Conservation (phyloP, 164 flowering plant species). For the Magnolia officinalis region DNA sequence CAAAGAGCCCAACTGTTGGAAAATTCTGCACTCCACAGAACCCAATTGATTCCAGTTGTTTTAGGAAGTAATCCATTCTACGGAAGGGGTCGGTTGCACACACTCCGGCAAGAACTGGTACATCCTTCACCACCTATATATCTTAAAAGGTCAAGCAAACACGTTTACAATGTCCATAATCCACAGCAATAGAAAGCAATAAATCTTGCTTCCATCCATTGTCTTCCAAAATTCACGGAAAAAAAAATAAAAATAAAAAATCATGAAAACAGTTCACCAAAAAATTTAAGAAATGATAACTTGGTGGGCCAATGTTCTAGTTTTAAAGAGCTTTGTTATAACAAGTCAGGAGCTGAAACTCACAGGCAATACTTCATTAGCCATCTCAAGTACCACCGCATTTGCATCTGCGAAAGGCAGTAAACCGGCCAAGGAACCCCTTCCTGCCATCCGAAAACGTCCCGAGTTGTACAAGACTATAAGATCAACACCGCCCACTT, state of each 20-base stretch:
- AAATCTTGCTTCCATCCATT: background rate
- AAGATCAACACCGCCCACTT: constrained; percentile 92
- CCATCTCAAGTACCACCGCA: constrained; percentile 96
- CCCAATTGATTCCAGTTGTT: constrained; percentile 76
- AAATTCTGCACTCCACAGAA: constrained; percentile 93
- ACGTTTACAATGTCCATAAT: background rate
- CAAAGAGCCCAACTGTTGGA: constrained; percentile 94
- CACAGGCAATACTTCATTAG: constrained; percentile 94
- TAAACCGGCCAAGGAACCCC: constrained; percentile 94
- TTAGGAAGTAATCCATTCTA: constrained; percentile 76
- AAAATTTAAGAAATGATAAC: no score
- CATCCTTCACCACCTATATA: constrained; percentile 71
- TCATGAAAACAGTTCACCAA: background rate
- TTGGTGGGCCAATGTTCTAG: no score
- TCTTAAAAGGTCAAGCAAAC: constrained; percentile 1
- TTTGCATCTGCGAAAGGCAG: constrained; percentile 99
- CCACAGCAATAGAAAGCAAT: background rate
- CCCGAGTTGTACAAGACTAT: constrained; percentile 92
- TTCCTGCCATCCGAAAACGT: constrained; percentile 95
- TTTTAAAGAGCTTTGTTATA: background rate
- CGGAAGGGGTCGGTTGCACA: constrained; percentile 98
- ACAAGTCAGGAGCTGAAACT: constrained; percentile 27
- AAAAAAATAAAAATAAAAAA: no score
- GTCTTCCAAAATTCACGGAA: background rate
- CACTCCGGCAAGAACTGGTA: constrained; percentile 95